Percentiles rank a stretch among this genome's conserved stretches.
phyloP scores from a whole-genome alignment of 441 rosid genomes.

The Populus tomentosa region DNA sequence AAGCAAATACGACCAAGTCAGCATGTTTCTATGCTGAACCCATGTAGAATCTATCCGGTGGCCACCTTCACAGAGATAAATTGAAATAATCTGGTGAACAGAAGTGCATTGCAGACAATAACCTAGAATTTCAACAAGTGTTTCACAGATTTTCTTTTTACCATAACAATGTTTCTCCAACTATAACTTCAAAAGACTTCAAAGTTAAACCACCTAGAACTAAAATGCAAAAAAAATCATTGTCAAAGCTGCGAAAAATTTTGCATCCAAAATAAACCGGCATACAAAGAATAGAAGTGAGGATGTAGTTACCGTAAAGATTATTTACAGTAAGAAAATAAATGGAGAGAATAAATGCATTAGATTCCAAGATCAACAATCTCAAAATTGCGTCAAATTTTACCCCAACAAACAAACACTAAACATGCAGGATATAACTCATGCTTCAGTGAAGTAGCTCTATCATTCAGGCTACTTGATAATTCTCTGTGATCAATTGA shows the following conservation, averaged over 20 bases:
- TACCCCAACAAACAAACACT: neutral
- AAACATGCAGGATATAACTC: neutral
- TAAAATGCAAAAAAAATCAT: too few relatives aligned
- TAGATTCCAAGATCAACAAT: neutral
- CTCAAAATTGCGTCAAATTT: neutral
- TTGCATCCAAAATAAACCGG: neutral
- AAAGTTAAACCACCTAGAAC: neutral
- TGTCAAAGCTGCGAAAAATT: neutral
- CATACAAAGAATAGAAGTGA: neutral
- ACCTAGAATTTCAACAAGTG: neutral
- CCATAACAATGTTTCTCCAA: neutral
- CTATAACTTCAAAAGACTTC: neutral
- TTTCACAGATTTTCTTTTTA: neutral
- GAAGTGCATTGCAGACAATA: neutral
- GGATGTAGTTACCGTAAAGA: neutral
- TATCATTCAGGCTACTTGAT: slow-evolving; percentile 60
- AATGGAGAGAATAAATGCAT: neutral
- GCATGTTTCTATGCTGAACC: neutral
- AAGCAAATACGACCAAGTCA: neutral
- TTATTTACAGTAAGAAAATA: neutral
- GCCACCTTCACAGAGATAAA: neutral
- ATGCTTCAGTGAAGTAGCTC: neutral
- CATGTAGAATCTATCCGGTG: neutral
- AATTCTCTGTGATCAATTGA: slow-evolving; percentile 63
- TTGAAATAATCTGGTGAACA: neutral